Base-by-base conservation (phyloP, 2,329 filamentous ascomycete genomes). In the Aspergillus sp. region DNA sequence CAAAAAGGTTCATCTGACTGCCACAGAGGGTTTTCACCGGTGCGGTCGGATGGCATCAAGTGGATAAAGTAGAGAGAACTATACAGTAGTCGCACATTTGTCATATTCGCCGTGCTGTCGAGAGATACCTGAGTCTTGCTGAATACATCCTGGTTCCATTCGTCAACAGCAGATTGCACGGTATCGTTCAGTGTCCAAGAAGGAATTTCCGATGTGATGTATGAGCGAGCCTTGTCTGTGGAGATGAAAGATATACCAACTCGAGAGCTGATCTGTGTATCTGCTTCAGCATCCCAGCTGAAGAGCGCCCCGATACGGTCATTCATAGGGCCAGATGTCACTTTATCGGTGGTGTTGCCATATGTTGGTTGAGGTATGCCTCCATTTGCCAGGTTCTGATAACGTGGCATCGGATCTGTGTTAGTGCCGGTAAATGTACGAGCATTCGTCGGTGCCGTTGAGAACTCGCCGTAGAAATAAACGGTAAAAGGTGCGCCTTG, bases 211-310 rank as follows among this genome's bases (percentile, higher is more conserved):
- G 69, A 74, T 69, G 89, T 84, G 0, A 87, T 88, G 67, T 87
- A 89, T 3, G 79, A 72, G 63, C 88, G 91, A 1, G 89, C 89
- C 72, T 87, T 83, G 1, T 82, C 80, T 2, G 75, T 74, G 65
- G 86, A 89, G 67, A 91, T 87, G 70, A 89, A 89, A 57, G 88
- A 91, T 13, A 90, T 78, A 0, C 88, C 88, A 13, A 89, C 85
- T 39, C 88, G 82, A 5, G 84, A 88, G 7, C 82, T 75, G 12
- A 91, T 82, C 5, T 84, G 81, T 3, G 78, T 75, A 51, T 69
- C 72, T 2, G 78, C 72, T 12, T 81, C 79, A 19, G 81, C 71
- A 62, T 89, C 88, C 59, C 86, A 82, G 39, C 85, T 82, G 72
- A 87, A 89, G 0, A 85, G 65, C 0, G 81, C 87, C 3, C 88